These are phyloP conservation scores for Petunia axillaris DNA, from an alignment of 257 asterid genomes.

Conservation along the genomic window DNA sequence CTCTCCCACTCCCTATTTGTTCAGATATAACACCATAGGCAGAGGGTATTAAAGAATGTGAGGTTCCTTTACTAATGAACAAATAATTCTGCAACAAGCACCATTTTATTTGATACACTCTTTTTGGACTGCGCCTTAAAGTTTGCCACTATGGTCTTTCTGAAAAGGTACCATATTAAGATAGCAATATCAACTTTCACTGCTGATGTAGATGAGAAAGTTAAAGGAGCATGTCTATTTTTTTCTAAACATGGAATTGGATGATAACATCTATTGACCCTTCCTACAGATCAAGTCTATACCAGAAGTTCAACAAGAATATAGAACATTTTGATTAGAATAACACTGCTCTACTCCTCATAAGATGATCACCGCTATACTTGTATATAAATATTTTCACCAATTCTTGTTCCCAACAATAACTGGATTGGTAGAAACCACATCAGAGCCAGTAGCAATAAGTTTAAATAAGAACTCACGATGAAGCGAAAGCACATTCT, in stretches of 20 bases:
- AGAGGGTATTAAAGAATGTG: slow-evolving; percentile 31
- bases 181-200: too few species aligned
- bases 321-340: neutral
- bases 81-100: slow-evolving; percentile 2
- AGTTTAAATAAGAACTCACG: neutral
- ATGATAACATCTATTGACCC: too few species aligned
- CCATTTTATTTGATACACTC: slow-evolving; percentile 19
- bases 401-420: too few species aligned
- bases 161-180: too few species aligned
- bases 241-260: too few species aligned
- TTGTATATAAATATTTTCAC: too few species aligned
- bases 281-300: neutral
- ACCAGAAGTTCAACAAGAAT: neutral
- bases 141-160: too few species aligned
- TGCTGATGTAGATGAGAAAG: too few species aligned
- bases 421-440: too few species aligned
- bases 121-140: slow-evolving; percentile 29
- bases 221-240: too few species aligned
- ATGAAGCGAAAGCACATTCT: neutral
- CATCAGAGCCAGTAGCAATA: neutral
- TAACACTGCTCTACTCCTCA: neutral
- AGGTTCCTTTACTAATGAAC: slow-evolving; percentile 11
- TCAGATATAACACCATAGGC: slow-evolving; percentile 16
- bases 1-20: slow-evolving; percentile 23
- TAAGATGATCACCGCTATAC: too few species aligned